Evolutionary conservation across 805 yeast genomes (phyloP).

Genomic region (Sugiyamaella americana): DNA sequence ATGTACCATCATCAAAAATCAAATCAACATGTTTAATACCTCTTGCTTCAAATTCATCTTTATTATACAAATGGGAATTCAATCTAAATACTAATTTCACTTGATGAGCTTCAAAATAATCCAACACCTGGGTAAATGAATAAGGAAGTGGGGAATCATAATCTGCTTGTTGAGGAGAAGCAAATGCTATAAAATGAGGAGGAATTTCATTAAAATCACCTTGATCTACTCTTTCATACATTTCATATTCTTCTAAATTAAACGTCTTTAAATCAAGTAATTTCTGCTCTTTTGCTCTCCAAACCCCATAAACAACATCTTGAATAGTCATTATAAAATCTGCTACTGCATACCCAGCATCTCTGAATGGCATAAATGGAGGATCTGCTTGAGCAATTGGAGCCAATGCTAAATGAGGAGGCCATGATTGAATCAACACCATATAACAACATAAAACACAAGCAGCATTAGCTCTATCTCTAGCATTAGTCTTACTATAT

Average conservation of each 20-base stretch:
- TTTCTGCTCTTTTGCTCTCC: conserved; percentile 94
- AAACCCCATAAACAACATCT: conserved; percentile 90
- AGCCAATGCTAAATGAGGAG: conserved; percentile 95
- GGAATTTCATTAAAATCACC: conserved; percentile 92
- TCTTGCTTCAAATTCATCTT: conserved; percentile 70
- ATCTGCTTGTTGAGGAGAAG: conserved; percentile 67
- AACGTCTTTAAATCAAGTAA: conserved; percentile 81
- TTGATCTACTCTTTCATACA: conserved; percentile 90
- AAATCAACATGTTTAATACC: conserved; percentile 89
- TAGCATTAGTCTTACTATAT: conserved; percentile 75
- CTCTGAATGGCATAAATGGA: conserved; percentile 91
- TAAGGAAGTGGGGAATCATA: conserved; percentile 24
- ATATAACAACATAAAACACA: conserved; percentile 90
- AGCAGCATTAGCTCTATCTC: conserved; percentile 87
- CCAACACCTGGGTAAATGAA: conserved; percentile 66
- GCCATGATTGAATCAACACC: conserved; percentile 94
- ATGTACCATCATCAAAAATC: conserved; percentile 97
- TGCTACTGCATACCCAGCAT: conserved; percentile 94
- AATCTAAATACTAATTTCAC: conserved; percentile 88
- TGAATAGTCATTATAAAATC: conserved; percentile 92
- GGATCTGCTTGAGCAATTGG: conserved; percentile 90
- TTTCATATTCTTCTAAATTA: conserved; percentile 90
- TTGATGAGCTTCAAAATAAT: conserved; percentile 62
- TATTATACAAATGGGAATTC: conserved; percentile 86
- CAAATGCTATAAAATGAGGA: conserved; percentile 94